These are phyloP conservation scores for Spergularia bocconei DNA, from an alignment of 148 eudicot species.

Conservation along the genomic window DNA sequence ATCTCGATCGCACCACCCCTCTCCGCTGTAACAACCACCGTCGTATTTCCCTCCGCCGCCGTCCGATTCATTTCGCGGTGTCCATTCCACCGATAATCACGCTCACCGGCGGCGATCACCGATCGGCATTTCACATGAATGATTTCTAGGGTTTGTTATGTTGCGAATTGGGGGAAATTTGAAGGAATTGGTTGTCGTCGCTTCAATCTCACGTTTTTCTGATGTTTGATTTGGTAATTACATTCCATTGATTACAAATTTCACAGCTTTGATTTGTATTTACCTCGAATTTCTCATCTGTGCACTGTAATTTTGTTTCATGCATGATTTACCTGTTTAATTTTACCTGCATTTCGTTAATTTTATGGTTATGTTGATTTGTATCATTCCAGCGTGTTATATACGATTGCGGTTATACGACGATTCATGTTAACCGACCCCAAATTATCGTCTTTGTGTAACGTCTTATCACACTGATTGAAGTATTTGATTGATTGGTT, in stretches of 20 bases:
- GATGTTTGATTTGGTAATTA: constrained; percentile 1
- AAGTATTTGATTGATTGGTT: background rate
- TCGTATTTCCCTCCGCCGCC: background rate
- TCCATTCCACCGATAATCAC: too few species aligned
- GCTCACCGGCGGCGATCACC: background rate
- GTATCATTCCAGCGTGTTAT: background rate
- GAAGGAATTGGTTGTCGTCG: background rate
- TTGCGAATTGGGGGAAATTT: background rate
- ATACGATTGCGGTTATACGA: background rate
- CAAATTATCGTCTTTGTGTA: background rate
- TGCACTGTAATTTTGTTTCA: too few species aligned
- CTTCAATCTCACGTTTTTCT: background rate
- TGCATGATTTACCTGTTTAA: background rate
- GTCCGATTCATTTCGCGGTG: background rate
- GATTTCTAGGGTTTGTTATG: background rate
- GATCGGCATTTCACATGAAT: background rate
- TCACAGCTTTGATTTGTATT: too few species aligned
- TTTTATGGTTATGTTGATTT: background rate
- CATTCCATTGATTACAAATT: background rate
- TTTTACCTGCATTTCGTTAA: constrained; percentile 2
- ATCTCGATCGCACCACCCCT: background rate
- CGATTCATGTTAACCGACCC: background rate
- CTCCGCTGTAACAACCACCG: background rate
- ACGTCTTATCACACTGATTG: background rate
- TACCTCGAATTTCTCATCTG: too few species aligned